Conservation (phyloP, 2,329 filamentous ascomycete genomes). For the Aquanectria penicillioides region DNA sequence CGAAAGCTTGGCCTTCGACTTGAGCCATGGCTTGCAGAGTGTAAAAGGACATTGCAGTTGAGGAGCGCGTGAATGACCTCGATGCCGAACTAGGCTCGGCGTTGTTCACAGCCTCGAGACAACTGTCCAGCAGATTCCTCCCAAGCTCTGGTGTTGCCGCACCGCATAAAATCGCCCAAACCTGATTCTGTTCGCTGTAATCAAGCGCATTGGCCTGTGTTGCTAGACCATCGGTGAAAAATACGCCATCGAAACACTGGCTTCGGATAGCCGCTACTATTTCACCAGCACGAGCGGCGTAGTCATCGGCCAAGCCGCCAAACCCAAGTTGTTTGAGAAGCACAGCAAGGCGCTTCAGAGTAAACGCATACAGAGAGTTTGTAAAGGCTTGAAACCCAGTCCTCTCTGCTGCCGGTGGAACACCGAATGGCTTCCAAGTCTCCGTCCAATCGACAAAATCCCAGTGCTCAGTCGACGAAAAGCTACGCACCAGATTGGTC, state of each 20-base stretch:
- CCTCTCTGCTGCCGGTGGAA: conserved; percentile 47
- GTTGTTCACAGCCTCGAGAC: too few relatives aligned
- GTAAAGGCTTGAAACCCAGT: conserved; percentile 43
- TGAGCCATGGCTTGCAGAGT: not conserved
- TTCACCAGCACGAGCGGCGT: conserved; percentile 10
- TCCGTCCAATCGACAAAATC: conserved; percentile 48
- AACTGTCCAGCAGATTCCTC: too few relatives aligned
- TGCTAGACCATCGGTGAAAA: conserved; percentile 47
- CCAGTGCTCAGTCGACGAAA: conserved; percentile 39
- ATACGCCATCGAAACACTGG: conserved; percentile 45
- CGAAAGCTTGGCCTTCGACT: not conserved
- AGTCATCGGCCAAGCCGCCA: not conserved
- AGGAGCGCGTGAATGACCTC: not conserved
- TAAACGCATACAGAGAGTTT: conserved; percentile 48
- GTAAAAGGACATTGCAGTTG: conserved; percentile 13
- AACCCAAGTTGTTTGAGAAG: too few relatives aligned
- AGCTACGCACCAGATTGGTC: not conserved
- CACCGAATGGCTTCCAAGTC: conserved; percentile 43
- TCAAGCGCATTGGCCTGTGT: conserved; percentile 36
- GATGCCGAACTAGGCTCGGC: too few relatives aligned
- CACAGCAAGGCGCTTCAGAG: too few relatives aligned
- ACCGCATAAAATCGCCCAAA: conserved; percentile 48
- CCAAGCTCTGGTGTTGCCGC: conserved; percentile 19
- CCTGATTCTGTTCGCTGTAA: conserved; percentile 49
- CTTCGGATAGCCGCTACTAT: conserved; percentile 37